These are phyloP conservation scores for Cercospora sesami DNA, from an alignment of 2,329 filamentous ascomycete species.

Conservation along the genomic window DNA sequence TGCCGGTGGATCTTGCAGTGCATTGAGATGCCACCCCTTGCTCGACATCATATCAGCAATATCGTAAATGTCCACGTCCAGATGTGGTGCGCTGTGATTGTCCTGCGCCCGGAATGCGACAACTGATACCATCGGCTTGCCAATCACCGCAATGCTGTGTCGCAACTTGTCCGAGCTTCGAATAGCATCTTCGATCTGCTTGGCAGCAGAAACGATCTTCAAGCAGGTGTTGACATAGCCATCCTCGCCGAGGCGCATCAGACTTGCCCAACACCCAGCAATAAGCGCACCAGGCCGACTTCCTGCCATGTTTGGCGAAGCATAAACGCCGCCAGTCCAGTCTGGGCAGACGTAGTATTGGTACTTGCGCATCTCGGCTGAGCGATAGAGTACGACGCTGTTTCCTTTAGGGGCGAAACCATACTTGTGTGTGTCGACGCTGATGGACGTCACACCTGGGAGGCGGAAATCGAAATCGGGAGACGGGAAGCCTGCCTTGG, in stretches of 20 bases:
- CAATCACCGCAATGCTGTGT: conserved; percentile 75
- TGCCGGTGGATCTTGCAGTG: conserved; percentile 84
- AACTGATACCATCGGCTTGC: conserved; percentile 83
- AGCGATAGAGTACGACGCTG: conserved; percentile 88
- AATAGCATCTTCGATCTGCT: conserved; percentile 77
- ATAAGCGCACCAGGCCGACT: conserved; percentile 91
- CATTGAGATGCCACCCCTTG: conserved; percentile 94
- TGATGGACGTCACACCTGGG: conserved; percentile 91
- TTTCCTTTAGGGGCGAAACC: conserved; percentile 98
- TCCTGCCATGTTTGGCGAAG: conserved; percentile 86
- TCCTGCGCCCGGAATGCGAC: conserved; percentile 73
- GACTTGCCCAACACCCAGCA: conserved; percentile 89
- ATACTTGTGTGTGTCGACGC: conserved; percentile 98
- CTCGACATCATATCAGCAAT: conserved; percentile 83
- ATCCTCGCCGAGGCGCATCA: conserved; percentile 83
- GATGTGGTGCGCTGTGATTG: conserved; percentile 32
- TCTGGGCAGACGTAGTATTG: conserved; percentile 96
- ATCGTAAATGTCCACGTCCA: conserved; percentile 88
- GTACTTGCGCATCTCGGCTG: conserved; percentile 72
- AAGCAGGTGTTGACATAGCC: conserved; percentile 87
- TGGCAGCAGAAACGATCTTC: conserved; percentile 82
- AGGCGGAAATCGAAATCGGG: conserved; percentile 90
- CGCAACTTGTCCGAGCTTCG: conserved; percentile 66
- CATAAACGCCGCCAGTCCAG: conserved; percentile 96
- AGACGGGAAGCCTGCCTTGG: conserved; percentile 88